Conservation (phyloP, 495 filamentous ascomycete genomes). For the Lophiotrema nucula region DNA sequence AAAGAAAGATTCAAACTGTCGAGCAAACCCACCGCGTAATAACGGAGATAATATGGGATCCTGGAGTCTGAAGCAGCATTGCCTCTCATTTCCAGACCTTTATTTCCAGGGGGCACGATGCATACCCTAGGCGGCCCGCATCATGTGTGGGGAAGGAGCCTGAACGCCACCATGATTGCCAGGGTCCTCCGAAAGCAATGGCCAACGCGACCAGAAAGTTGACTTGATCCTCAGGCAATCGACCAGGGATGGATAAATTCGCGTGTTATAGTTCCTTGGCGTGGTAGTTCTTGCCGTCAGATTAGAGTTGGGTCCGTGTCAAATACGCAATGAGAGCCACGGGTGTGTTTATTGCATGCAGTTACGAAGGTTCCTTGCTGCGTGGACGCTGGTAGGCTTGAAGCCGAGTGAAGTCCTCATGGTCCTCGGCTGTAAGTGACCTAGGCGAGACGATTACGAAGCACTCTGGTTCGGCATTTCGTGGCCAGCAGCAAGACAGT, state of each 20-base stretch:
- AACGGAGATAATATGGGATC: neutral
- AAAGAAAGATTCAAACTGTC: neutral
- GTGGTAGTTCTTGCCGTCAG: neutral
- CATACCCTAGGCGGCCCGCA: conserved; percentile 1
- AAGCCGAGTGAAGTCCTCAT: no score
- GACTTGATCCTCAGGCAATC: neutral
- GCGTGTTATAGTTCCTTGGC: conserved; percentile 7
- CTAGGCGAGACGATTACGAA: neutral
- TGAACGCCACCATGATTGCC: neutral
- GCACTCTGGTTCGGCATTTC: neutral
- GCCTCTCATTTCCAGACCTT: neutral
- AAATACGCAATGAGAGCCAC: neutral
- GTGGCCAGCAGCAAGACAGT: neutral
- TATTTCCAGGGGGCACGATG: neutral
- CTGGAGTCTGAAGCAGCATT: neutral
- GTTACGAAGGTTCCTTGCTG: neutral
- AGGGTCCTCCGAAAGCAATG: neutral
- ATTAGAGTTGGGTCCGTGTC: conserved; percentile 1
- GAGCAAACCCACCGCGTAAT: neutral
- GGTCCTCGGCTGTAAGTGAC: no score
- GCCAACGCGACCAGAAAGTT: neutral
- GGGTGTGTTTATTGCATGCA: neutral
- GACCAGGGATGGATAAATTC: neutral
- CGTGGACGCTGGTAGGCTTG: no score
- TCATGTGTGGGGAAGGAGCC: conserved; percentile 10